Base-by-base conservation (phyloP, 179 eudicot genomes). In the Amaranthus tricolor region DNA sequence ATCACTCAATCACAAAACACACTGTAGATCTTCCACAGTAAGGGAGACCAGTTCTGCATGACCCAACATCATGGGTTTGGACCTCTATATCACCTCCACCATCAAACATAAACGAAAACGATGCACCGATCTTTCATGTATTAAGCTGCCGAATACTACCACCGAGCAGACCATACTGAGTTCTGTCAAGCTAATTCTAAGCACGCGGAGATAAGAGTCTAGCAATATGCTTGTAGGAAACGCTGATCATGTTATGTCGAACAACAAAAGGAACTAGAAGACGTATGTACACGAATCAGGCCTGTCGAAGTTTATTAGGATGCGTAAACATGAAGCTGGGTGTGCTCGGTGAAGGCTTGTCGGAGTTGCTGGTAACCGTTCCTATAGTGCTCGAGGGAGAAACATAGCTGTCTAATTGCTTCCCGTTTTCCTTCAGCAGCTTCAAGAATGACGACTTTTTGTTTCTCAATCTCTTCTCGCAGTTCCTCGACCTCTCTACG, bases 391-490 rank as follows among this genome's bases (percentile, higher is more conserved):
- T 93, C 97, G 20, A 93, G 84, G 1, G 97, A 88, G 85, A 87
- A 86, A 76, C 97, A 93, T 62, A 93, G 83, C 79, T 91, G 98
- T 72, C 97, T 70, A 19, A 93, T 93, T 1, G 87, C 98, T 82
- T 93, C 98, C 54, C 95, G 77, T 65, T 91, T 93, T 77, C 81
- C 88, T 78, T 93, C 98, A 12, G 97, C 97, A 17, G 88, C 88
- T 82, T 91, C 89, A 14, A 71, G 6, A 44, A 88, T 84, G 62
- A 70, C 43, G 51, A 73, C 86, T 40, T 74, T 79, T 24, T 88
- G 89, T 68, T 75, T 83, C 80, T 85, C 87, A 54, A 91, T 80
- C 79, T 87, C 89, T 54, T n/a, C 70, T 78, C 73, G 82, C 79
- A 74, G 78, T 57, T 79, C 81, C 83, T 83, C 86, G 79, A 75